phyloP scores from a whole-genome alignment of 2,329 filamentous ascomycete species.

The Sclerotiophoma versabilis region DNA sequence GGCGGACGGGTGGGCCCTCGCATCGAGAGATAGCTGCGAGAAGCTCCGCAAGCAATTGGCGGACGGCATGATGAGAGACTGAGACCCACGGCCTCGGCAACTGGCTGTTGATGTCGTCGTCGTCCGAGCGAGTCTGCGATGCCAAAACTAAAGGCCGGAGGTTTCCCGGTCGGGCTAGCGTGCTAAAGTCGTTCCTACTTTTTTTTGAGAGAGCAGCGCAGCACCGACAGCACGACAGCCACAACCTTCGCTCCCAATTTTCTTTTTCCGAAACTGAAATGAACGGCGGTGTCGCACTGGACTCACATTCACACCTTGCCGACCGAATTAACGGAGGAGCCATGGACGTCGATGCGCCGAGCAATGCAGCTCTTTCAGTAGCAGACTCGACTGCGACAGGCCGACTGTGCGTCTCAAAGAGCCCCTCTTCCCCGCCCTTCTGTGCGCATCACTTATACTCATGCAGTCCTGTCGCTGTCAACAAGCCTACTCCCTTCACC shows the following conservation, averaged over 20 bases:
- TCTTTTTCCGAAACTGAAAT: constrained; percentile 33
- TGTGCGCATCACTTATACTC: constrained; percentile 12
- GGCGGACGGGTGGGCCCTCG: constrained; percentile 28
- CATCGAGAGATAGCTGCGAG: constrained; percentile 41
- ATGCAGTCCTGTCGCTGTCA: constrained; percentile 44
- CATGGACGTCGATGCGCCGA: constrained; percentile 39
- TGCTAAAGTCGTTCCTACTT: constrained; percentile 28
- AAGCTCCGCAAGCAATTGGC: constrained; percentile 43
- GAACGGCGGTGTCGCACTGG: constrained; percentile 37
- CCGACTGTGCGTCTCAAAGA: constrained; percentile 37
- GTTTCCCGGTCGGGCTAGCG: constrained; percentile 15
- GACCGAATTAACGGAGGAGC: constrained; percentile 42
- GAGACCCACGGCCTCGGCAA: constrained; percentile 38
- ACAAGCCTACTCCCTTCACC: constrained; percentile 87
- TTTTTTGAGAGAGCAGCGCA: constrained; percentile 1
- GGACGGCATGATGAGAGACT: constrained; percentile 38
- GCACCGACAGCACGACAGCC: constrained; percentile 5
- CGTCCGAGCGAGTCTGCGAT: constrained; percentile 17
- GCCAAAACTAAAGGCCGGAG: constrained; percentile 32
- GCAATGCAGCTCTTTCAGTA: constrained; percentile 37
- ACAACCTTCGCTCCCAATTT: not conserved
- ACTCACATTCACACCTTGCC: constrained; percentile 36
- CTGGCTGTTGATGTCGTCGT: constrained; percentile 30
- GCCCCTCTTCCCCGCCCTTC: constrained; percentile 6
- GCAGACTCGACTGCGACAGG: constrained; percentile 43